Evolutionary conservation across 768 basidiomycete genomes (phyloP).

Genomic region (Hypholoma fasciculare): DNA sequence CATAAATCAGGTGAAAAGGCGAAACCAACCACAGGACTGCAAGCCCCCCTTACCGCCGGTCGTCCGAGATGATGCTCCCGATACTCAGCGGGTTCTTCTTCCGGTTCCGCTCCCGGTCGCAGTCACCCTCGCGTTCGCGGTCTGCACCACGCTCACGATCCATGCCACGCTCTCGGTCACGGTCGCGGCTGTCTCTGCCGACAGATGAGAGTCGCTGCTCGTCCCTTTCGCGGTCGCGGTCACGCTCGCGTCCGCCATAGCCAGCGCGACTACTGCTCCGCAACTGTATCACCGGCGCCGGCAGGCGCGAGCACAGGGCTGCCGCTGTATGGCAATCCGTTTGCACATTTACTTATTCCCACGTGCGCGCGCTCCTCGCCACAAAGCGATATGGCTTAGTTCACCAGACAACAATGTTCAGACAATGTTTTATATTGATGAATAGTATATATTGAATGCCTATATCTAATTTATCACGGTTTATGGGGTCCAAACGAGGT

Average conservation of each 20-base stretch:
- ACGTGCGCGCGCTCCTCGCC: no score
- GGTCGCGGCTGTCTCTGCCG: conserved; percentile 2
- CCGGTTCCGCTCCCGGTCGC: conserved; percentile 17
- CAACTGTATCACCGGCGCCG: conserved; percentile 31
- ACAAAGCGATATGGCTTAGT: no score
- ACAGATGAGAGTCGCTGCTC: conserved; percentile 9
- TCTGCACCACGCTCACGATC: conserved; percentile 9
- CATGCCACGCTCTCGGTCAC: conserved; percentile 3
- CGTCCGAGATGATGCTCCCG: conserved; percentile 69
- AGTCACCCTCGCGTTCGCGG: conserved; percentile 15
- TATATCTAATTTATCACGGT: no score
- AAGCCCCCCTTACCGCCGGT: conserved; percentile 19
- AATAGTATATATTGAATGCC: no score
- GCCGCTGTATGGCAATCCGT: no score
- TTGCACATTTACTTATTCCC: no score
- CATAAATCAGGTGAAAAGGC: background rate
- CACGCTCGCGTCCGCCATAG: conserved; percentile 20
- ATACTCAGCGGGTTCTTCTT: conserved; percentile 74
- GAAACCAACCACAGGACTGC: background rate
- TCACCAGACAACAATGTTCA: no score
- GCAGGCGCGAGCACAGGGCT: conserved; percentile 1
- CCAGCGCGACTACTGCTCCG: conserved; percentile 31
- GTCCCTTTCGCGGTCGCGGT: conserved; percentile 16
- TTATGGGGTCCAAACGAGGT: no score
- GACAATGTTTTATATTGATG: no score